Evolutionary conservation across 2,329 filamentous ascomycete genomes (phyloP).

Genomic region (Xylariaceae sp.): DNA sequence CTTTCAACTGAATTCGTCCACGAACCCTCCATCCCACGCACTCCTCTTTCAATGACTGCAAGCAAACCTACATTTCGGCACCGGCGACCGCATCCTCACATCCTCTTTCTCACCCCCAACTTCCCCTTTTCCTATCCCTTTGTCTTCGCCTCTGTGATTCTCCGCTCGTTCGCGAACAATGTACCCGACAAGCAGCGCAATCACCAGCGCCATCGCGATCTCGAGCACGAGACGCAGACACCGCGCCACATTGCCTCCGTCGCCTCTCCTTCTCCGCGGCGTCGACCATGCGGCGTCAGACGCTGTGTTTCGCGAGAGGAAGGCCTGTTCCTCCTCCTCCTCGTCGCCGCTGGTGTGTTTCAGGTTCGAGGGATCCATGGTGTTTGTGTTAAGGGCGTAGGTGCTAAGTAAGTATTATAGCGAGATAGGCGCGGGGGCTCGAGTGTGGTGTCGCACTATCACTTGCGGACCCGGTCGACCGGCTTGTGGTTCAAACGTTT

Average conservation of each 20-base stretch:
- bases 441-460: no score
- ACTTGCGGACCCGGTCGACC: no score
- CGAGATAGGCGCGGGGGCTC: no score
- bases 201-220: constrained; percentile 26
- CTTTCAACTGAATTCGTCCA: no score
- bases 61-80: constrained; percentile 29
- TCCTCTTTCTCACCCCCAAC: background rate
- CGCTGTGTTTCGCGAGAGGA: constrained; percentile 18
- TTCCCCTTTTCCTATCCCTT: no score
- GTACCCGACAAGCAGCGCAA: constrained; percentile 19
- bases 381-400: constrained; percentile 19
- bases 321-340: constrained; percentile 29
- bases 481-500: no score
- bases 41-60: background rate
- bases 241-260: constrained; percentile 9
- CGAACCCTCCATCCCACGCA: no score
- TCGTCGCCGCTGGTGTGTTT: constrained; percentile 18
- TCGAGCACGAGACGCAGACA: constrained; percentile 29
- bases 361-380: background rate
- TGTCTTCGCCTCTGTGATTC: constrained; percentile 13
- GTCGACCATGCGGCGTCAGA: constrained; percentile 15
- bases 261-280: background rate
- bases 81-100: constrained; percentile 22
- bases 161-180: constrained; percentile 18
- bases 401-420: background rate